phyloP scores from a whole-genome alignment of 2,329 filamentous ascomycete species.

The Fusarium sp. region DNA sequence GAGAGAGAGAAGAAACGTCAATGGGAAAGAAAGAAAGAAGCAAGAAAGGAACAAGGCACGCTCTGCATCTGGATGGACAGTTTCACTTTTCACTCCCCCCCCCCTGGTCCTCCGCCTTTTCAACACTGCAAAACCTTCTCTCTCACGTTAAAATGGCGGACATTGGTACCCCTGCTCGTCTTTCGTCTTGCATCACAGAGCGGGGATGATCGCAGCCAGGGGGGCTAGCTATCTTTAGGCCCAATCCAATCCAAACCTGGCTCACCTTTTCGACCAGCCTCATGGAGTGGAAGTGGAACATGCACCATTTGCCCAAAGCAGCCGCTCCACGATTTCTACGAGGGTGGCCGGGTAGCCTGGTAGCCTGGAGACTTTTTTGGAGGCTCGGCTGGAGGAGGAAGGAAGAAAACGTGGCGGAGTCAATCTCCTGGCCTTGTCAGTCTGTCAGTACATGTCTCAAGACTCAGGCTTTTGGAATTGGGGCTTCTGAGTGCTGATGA shows the following conservation, averaged over 20 bases:
- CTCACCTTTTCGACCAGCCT: conserved; percentile 20
- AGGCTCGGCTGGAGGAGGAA: conserved; percentile 38
- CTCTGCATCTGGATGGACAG: conserved; percentile 6
- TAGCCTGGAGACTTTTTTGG: not conserved
- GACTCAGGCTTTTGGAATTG: too few relatives aligned
- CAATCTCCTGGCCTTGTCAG: conserved; percentile 11
- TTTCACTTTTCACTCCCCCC: not conserved
- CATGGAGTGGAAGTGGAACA: conserved; percentile 13
- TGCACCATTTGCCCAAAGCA: conserved; percentile 22
- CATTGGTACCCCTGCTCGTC: conserved; percentile 24
- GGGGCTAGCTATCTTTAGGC: conserved; percentile 11
- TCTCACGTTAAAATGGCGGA: conserved; percentile 47
- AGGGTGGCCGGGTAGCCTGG: too few relatives aligned
- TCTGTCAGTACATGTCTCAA: too few relatives aligned
- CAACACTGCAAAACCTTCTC: conserved; percentile 40
- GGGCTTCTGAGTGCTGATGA: too few relatives aligned
- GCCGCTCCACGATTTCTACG: too few relatives aligned
- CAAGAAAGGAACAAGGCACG: not conserved
- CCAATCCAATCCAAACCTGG: not conserved
- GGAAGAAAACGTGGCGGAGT: conserved; percentile 45
- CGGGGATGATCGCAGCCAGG: conserved; percentile 32
- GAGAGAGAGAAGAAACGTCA: not conserved
- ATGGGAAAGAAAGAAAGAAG: not conserved
- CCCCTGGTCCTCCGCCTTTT: conserved; percentile 46
- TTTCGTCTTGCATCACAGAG: conserved; percentile 31